Evolutionary conservation across 2,329 filamentous ascomycete species (phyloP).

Genomic region (Nectriaceae sp.): DNA sequence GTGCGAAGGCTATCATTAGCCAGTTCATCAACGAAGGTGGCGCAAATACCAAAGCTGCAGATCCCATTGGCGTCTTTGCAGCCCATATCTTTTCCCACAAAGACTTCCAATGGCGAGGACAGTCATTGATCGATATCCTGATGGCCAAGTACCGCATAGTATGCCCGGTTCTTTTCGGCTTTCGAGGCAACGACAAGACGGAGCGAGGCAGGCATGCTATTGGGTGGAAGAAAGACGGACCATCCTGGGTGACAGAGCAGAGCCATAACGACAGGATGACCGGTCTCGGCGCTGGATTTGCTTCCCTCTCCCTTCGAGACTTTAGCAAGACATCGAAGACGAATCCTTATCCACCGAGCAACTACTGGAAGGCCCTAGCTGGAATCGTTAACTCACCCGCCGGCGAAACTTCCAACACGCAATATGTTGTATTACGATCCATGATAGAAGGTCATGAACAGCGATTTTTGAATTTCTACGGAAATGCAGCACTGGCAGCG

Average conservation of each 20-base stretch:
- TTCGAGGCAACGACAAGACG: slow-evolving; percentile 74
- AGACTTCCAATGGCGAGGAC: slow-evolving; percentile 66
- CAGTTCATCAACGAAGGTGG: slow-evolving; percentile 70
- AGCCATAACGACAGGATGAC: slow-evolving; percentile 81
- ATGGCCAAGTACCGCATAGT: slow-evolving; percentile 80
- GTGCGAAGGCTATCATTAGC: slow-evolving; percentile 71
- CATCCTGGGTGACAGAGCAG: slow-evolving; percentile 66
- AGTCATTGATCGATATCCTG: slow-evolving; percentile 77
- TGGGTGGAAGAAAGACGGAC: slow-evolving; percentile 69
- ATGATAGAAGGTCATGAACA: slow-evolving; percentile 74
- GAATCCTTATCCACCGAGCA: slow-evolving; percentile 74
- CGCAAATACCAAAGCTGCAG: slow-evolving; percentile 65
- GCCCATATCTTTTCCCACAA: slow-evolving; percentile 73
- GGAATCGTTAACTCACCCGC: slow-evolving; percentile 75
- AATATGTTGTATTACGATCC: slow-evolving; percentile 68
- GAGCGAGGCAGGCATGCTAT: slow-evolving; percentile 66
- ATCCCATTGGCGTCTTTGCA: slow-evolving; percentile 77
- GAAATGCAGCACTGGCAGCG: slow-evolving; percentile 71
- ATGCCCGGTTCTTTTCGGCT: slow-evolving; percentile 85
- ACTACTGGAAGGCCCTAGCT: slow-evolving; percentile 83
- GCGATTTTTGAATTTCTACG: slow-evolving; percentile 80
- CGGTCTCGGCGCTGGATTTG: slow-evolving; percentile 81
- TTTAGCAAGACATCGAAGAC: slow-evolving; percentile 69
- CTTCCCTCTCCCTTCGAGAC: slow-evolving; percentile 79
- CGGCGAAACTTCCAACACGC: slow-evolving; percentile 68